Percentiles rank a stretch among this genome's conserved stretches.
Conservation (phyloP, 179 eudicot species). For the Silene coronaria region DNA sequence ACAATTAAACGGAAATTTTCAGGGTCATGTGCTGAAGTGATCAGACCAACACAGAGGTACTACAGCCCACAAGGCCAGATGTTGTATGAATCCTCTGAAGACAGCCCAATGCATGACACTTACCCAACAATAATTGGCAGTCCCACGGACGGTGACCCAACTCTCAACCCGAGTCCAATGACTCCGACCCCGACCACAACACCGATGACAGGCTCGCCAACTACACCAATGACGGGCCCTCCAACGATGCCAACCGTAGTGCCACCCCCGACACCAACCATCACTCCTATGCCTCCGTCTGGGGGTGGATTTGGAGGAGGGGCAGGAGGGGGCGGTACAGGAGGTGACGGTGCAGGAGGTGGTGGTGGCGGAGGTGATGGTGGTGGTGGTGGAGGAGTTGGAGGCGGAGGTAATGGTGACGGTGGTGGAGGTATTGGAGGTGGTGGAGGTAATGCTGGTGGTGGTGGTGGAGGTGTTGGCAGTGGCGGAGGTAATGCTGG, state of each 20-base stretch:
- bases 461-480: conserved; percentile 25
- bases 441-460: background rate
- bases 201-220: background rate
- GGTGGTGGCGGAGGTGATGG: conserved; percentile 13
- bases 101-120: conserved; percentile 22
- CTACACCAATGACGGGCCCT: conserved; percentile 31
- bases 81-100: conserved; percentile 24
- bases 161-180: conserved; percentile 31
- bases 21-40: conserved; percentile 51
- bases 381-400: conserved; percentile 34
- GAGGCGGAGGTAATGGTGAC: background rate
- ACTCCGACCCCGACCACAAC: conserved; percentile 32
- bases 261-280: conserved; percentile 31
- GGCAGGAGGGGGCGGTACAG: background rate
- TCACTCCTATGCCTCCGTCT: conserved; percentile 30
- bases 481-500: background rate
- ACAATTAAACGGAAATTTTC: conserved; percentile 24
- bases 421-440: conserved; percentile 26
- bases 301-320: conserved; percentile 16
- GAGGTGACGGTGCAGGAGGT: background rate
- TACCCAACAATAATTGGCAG: conserved; percentile 24
- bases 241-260: conserved; percentile 23
- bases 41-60: conserved; percentile 27
- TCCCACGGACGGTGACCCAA: conserved; percentile 27
- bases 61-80: conserved; percentile 24